Percentiles rank a stretch among this genome's conserved stretches.
Evolutionary conservation across 768 basidiomycete genomes (phyloP).

Genomic region (Phaeotremella fagi): DNA sequence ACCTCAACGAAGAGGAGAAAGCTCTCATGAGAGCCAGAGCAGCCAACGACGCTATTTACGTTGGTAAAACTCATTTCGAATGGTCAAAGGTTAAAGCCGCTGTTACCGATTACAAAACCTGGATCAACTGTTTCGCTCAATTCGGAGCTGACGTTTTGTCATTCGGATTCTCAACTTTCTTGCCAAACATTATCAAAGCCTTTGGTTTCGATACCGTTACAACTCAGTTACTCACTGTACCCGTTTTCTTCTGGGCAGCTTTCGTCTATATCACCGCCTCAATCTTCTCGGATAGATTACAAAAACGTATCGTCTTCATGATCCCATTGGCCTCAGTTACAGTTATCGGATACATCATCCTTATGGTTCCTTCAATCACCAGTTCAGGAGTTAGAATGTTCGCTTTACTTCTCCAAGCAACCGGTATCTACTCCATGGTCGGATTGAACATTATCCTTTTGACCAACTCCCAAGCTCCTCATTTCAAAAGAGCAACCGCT

Average conservation of each 20-base stretch:
- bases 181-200: slow-evolving; percentile 28
- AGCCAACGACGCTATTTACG: slow-evolving; percentile 21
- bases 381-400: not conserved
- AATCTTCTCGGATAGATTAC: not conserved
- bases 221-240: slow-evolving; percentile 34
- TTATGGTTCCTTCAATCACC: not conserved
- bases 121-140: slow-evolving; percentile 16
- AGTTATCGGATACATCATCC: slow-evolving; percentile 1
- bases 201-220: slow-evolving; percentile 24
- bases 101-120: slow-evolving; percentile 18
- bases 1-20: slow-evolving; percentile 21
- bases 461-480: slow-evolving; percentile 3
- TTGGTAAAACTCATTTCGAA: slow-evolving; percentile 25
- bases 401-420: slow-evolving; percentile 5
- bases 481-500: slow-evolving; percentile 23
- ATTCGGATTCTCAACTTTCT: slow-evolving; percentile 26
- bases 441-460: slow-evolving; percentile 11
- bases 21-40: slow-evolving; percentile 13
- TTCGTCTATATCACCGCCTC: slow-evolving; percentile 5
- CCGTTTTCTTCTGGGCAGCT: slow-evolving; percentile 18
- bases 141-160: slow-evolving; percentile 25
- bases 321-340: slow-evolving; percentile 1
- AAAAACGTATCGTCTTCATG: slow-evolving; percentile 5
- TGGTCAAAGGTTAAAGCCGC: slow-evolving; percentile 20
- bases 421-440: slow-evolving; percentile 10